phyloP scores from a whole-genome alignment of 768 basidiomycete genomes.

The Mycena capillaripes region DNA sequence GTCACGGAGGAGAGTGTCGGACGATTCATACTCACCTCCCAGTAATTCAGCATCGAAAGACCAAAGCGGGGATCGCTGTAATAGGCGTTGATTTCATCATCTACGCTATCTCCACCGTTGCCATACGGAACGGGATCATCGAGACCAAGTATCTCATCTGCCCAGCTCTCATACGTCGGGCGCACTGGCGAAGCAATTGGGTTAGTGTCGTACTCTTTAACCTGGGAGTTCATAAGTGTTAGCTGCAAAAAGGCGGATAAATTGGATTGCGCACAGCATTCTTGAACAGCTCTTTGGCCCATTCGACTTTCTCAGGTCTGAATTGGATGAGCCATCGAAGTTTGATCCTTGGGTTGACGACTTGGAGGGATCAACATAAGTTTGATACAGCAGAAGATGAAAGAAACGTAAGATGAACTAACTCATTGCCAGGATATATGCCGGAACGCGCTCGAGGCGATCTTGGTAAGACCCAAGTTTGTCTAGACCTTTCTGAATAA shows the following conservation, averaged over 20 bases:
- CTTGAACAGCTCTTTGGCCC: not conserved
- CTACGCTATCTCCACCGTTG: not conserved
- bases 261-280: not conserved
- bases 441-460: not conserved
- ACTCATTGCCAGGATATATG: constrained; percentile 13
- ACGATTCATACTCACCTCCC: not conserved
- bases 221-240: not conserved
- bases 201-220: not conserved
- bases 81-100: not conserved
- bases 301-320: not conserved
- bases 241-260: not conserved
- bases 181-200: not conserved
- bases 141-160: constrained; percentile 1
- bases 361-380: not conserved
- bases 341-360: not conserved
- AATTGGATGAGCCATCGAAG: not conserved
- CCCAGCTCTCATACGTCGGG: not conserved
- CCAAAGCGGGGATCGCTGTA: not conserved
- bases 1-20: not conserved
- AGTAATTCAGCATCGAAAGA: not conserved
- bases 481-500: too few species aligned
- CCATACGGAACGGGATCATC: not conserved
- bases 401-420: not conserved
- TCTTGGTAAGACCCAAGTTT: too few species aligned
- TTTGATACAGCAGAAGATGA: too few species aligned